A percentile compares a stretch with the other conserved stretches of the same genome.
Evolutionary conservation across 495 filamentous ascomycete genomes (phyloP).

Genomic region (Aspergillus sclerotioniger): DNA sequence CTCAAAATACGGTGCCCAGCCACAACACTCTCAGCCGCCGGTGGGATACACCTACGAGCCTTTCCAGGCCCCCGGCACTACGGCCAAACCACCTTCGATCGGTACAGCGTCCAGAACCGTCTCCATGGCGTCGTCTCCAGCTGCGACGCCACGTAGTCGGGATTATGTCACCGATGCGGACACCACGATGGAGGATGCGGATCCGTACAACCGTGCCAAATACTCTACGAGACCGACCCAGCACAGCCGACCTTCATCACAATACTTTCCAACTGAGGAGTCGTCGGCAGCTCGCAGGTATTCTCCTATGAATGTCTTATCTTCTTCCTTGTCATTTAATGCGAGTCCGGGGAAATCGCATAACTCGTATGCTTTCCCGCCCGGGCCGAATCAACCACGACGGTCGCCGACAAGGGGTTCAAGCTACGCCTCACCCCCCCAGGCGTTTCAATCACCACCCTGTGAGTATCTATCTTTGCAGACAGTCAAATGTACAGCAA

Average conservation of each 20-base stretch:
- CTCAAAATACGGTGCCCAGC: slow-evolving; percentile 45
- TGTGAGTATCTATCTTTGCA: slow-evolving; percentile 39
- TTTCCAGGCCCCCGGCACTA: slow-evolving; percentile 54
- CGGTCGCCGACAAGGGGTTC: slow-evolving; percentile 59
- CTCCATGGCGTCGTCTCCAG: slow-evolving; percentile 61
- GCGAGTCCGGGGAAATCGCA: slow-evolving; percentile 57
- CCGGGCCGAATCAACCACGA: slow-evolving; percentile 40
- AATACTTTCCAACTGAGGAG: slow-evolving; percentile 69
- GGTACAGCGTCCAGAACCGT: slow-evolving; percentile 54
- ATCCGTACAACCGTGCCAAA: slow-evolving; percentile 77
- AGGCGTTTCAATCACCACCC: slow-evolving; percentile 62
- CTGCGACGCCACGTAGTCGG: slow-evolving; percentile 63
- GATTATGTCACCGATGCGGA: slow-evolving; percentile 72
- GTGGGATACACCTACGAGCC: slow-evolving; percentile 72
- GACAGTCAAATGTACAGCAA: not conserved
- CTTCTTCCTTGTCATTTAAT: slow-evolving; percentile 58
- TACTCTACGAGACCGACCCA: slow-evolving; percentile 71
- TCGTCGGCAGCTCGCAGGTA: slow-evolving; percentile 86
- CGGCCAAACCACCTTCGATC: slow-evolving; percentile 46
- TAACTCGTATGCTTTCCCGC: slow-evolving; percentile 45
- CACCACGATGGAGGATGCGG: slow-evolving; percentile 89
- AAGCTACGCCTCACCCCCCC: slow-evolving; percentile 60
- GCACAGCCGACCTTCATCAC: slow-evolving; percentile 59
- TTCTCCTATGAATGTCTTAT: slow-evolving; percentile 86
- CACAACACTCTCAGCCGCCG: slow-evolving; percentile 57